Conservation (phyloP, 2,329 filamentous ascomycete species). For the Trichophyton equinum region DNA sequence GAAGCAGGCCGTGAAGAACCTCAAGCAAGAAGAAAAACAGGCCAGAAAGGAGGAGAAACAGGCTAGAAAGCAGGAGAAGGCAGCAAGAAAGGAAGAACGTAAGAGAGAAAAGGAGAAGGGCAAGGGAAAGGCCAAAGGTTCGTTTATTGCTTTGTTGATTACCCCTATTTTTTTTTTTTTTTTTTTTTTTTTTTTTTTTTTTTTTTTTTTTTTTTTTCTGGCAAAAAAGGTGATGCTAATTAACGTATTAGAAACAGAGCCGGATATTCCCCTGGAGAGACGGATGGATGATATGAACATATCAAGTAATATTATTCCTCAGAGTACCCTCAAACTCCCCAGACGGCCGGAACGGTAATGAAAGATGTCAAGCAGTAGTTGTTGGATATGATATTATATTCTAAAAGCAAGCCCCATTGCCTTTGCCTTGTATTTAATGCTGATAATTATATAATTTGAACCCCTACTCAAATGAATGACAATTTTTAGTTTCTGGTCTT, state of each 20-base stretch:
- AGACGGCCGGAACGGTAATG: not conserved
- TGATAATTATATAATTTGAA: not conserved
- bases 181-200: not conserved
- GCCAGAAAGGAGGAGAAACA: conserved; percentile 9
- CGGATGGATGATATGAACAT: not conserved
- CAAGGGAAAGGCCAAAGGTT: conserved; percentile 3
- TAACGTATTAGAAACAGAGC: not conserved
- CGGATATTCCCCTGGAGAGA: not conserved
- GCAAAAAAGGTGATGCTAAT: not conserved
- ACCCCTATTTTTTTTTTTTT: not conserved
- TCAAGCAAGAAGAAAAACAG: conserved; percentile 13
- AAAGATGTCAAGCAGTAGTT: not conserved
- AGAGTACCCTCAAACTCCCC: not conserved
- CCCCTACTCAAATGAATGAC: not conserved
- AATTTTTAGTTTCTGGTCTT: not conserved
- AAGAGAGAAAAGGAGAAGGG: conserved; percentile 8
- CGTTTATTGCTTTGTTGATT: not conserved
- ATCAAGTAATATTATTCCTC: not conserved
- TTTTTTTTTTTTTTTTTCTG: not conserved
- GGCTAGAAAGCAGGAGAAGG: conserved; percentile 7
- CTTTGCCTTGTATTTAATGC: not conserved
- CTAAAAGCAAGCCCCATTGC: not conserved
- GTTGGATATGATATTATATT: not conserved
- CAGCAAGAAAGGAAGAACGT: conserved; percentile 2
- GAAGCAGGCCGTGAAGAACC: conserved; percentile 11